Base-by-base conservation (phyloP, 2,329 filamentous ascomycete genomes). In the Huntiella bhutanensis region DNA sequence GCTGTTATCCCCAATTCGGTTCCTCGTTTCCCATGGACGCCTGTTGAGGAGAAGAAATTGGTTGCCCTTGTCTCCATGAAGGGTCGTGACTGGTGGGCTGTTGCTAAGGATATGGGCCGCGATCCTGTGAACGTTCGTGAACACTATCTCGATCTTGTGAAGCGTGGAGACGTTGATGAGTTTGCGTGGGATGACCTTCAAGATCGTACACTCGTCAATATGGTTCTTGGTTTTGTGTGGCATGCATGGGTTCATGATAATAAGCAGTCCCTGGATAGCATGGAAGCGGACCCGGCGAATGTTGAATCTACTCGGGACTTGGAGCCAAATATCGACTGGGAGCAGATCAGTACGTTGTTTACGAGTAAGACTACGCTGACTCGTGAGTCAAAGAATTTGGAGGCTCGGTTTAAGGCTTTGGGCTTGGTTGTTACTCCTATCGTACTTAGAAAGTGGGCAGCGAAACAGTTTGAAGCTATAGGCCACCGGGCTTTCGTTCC, bases 231-330 rank as follows among this genome's bases (percentile, higher is more conserved):
- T 13, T 41, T 41, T 17, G 13, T 43, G 5, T 43, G 41, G 41
- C 41, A 43, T 19, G 32, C 41, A 3, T 49, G 48, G 48, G 41
- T 49, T 33, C 46, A 46, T 11, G 36, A 44, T 37, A 45, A 43
- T 8, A 39, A 22, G 32, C 34, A 48, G n/a, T 28, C 22, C 15
- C 11, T 15, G 17, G 15, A 17, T 7, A 40, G 19, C 6, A 19
- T 40, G n/a, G 15, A 33, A n/a, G 16, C n/a, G 13, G 15, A 15
- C 12, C 15, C 35, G 16, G 11, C 17, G 19, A 33, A 41, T 28
- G 6, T 12, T 10, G 44, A 47, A n/a, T 34, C 40, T 8, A 28
- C 36, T 35, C 12, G 33, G 5, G 42, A 42, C 13, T 16, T 43
- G 12, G n/a, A 6, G 8, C 19, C 28, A n/a, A 15, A n/a, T 16